These are phyloP conservation scores for Cercospora zeae-maydis DNA, from an alignment of 2,329 filamentous ascomycete genomes.

Conservation along the genomic window DNA sequence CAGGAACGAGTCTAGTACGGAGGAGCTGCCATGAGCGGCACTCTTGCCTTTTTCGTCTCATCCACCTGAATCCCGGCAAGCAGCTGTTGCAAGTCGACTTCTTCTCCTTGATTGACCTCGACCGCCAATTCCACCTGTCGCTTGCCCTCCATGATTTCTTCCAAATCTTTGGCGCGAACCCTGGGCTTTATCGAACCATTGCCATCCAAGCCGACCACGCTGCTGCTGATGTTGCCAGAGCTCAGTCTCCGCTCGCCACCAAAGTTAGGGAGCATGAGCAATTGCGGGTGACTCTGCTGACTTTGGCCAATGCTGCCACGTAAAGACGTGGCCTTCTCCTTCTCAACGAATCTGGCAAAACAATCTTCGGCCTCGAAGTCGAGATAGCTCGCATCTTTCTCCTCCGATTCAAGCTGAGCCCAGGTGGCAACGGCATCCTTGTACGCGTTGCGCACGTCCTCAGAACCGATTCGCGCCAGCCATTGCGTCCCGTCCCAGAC, in stretches of 20 bases:
- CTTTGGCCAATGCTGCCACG: slow-evolving; percentile 23
- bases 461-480: slow-evolving; percentile 77
- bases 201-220: slow-evolving; percentile 3
- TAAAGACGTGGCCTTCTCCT: slow-evolving; percentile 22
- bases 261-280: slow-evolving; percentile 24
- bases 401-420: slow-evolving; percentile 50
- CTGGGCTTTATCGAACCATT: slow-evolving; percentile 12
- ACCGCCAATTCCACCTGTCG: slow-evolving; percentile 16
- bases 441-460: slow-evolving; percentile 77
- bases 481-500: slow-evolving; percentile 97
- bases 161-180: slow-evolving; percentile 21
- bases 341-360: slow-evolving; percentile 24
- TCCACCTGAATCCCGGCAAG: slow-evolving; percentile 16
- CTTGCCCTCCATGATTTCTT: slow-evolving; percentile 25
- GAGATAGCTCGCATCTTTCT: slow-evolving; percentile 29
- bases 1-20: slow-evolving; percentile 9
- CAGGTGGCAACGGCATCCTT: slow-evolving; percentile 78
- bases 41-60: slow-evolving; percentile 6
- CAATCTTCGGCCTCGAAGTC: slow-evolving; percentile 27
- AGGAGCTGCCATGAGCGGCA: slow-evolving; percentile 16
- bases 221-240: slow-evolving; percentile 21
- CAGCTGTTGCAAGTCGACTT: slow-evolving; percentile 14
- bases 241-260: slow-evolving; percentile 23
- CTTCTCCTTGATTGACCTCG: neutral
- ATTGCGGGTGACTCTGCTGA: slow-evolving; percentile 25